A percentile compares a stretch with the other conserved stretches of the same genome.
These are phyloP conservation scores for Neurospora sp. DNA, from an alignment of 495 filamentous ascomycete species.

Conservation along the genomic window DNA sequence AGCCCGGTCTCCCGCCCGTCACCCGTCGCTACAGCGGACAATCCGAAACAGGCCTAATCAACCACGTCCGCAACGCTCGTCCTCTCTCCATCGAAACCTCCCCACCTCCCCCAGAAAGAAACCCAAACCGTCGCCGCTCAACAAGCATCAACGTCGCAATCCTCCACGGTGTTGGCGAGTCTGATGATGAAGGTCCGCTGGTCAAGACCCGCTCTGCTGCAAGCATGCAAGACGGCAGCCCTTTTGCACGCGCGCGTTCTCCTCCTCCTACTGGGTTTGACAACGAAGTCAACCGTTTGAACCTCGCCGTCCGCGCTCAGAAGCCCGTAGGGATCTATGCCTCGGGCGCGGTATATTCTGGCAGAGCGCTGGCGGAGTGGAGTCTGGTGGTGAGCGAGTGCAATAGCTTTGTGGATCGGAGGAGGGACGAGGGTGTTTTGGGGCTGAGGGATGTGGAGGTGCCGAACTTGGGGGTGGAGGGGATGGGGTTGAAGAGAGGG, in stretches of 20 bases:
- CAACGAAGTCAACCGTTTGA: slow-evolving; percentile 1
- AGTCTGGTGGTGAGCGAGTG: slow-evolving; percentile 71
- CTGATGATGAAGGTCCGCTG: slow-evolving; percentile 3
- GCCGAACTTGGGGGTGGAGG: slow-evolving; percentile 76
- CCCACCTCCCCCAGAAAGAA: slow-evolving; percentile 1
- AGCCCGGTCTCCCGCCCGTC: slow-evolving; percentile 31
- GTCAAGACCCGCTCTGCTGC: background rate
- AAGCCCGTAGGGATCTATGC: slow-evolving; percentile 30
- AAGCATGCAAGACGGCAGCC: background rate
- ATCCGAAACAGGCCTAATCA: slow-evolving; percentile 32
- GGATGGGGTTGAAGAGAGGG: slow-evolving; percentile 50
- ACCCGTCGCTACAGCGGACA: slow-evolving; percentile 35
- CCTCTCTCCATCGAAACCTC: slow-evolving; percentile 13
- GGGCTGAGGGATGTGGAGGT: slow-evolving; percentile 71
- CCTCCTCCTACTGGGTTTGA: slow-evolving; percentile 7
- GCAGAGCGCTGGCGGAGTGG: slow-evolving; percentile 90
- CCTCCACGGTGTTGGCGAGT: background rate
- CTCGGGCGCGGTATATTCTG: slow-evolving; percentile 56
- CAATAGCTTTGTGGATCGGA: slow-evolving; percentile 83
- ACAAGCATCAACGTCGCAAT: slow-evolving; percentile 12
- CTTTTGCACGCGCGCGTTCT: background rate
- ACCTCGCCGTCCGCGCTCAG: slow-evolving; percentile 21
- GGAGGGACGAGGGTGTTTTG: slow-evolving; percentile 77
- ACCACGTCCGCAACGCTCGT: slow-evolving; percentile 35
- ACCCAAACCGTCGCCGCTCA: slow-evolving; percentile 12